Evolutionary conservation across 495 filamentous ascomycete genomes (phyloP).

Genomic region (Cercophora newfieldiana): DNA sequence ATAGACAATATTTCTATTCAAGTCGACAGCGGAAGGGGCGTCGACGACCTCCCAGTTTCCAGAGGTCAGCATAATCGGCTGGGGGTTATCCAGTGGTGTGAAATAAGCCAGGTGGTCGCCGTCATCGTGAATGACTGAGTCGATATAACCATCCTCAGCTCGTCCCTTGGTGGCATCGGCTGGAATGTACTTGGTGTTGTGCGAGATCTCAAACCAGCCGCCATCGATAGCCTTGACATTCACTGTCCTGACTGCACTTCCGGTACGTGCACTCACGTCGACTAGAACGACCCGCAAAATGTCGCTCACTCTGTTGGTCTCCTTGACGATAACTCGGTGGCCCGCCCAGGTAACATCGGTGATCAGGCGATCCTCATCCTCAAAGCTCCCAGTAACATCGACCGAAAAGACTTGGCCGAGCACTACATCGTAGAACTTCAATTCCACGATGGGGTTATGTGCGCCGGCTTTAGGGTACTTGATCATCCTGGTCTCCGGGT

Average conservation of each 20-base stretch:
- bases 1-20: constrained; percentile 82
- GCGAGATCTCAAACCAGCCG: constrained; percentile 94
- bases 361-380: constrained; percentile 80
- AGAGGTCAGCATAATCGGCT: constrained; percentile 80
- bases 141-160: constrained; percentile 83
- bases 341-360: constrained; percentile 94
- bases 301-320: constrained; percentile 94
- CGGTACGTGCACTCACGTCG: constrained; percentile 72
- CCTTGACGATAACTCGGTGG: constrained; percentile 76
- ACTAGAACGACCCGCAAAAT: constrained; percentile 81
- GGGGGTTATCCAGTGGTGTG: constrained; percentile 78
- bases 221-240: constrained; percentile 84
- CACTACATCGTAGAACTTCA: constrained; percentile 87
- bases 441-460: constrained; percentile 83
- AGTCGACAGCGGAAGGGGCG: constrained; percentile 84
- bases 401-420: constrained; percentile 78
- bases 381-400: constrained; percentile 73
- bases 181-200: constrained; percentile 83
- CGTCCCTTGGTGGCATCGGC: constrained; percentile 77
- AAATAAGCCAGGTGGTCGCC: constrained; percentile 95
- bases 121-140: constrained; percentile 83
- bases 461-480: constrained; percentile 97
- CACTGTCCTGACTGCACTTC: constrained; percentile 72
- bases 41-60: constrained; percentile 92
- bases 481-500: constrained; percentile 87